phyloP scores from a whole-genome alignment of 2,329 filamentous ascomycete genomes.

The Sporothrix variecibatus region DNA sequence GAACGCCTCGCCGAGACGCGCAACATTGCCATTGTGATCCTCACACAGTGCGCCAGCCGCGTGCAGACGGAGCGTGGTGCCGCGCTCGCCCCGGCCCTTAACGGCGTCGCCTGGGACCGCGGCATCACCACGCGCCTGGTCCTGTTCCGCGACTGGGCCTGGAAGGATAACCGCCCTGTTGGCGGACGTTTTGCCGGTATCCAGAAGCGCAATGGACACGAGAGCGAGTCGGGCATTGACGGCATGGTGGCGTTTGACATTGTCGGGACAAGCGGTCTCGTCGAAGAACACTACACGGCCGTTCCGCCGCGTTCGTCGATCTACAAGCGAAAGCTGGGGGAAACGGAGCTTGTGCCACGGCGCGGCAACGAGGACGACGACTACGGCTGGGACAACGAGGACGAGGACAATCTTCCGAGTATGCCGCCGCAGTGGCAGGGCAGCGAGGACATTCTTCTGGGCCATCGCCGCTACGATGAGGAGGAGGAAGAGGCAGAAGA shows the following conservation, averaged over 20 bases:
- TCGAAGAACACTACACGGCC: conserved; percentile 47
- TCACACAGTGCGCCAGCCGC: conserved; percentile 81
- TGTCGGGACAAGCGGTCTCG: conserved; percentile 44
- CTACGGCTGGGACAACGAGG: conserved; percentile 68
- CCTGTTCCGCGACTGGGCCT: conserved; percentile 76
- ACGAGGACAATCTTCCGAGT: conserved; percentile 62
- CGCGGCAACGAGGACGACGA: conserved; percentile 63
- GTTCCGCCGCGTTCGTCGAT: conserved; percentile 38
- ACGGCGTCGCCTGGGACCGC: conserved; percentile 77
- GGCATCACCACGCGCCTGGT: conserved; percentile 72
- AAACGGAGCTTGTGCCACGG: conserved; percentile 62
- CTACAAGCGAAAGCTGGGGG: conserved; percentile 65
- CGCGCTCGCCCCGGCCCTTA: conserved; percentile 72
- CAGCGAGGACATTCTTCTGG: conserved; percentile 63
- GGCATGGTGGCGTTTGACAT: conserved; percentile 54
- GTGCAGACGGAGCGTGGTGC: conserved; percentile 68
- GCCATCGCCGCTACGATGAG: conserved; percentile 32
- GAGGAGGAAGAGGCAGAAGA: conserved; percentile 28
- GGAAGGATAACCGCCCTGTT: conserved; percentile 48
- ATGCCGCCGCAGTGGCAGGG: conserved; percentile 69
- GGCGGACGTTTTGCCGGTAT: conserved; percentile 63
- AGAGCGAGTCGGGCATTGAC: conserved; percentile 44
- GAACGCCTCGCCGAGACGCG: conserved; percentile 73
- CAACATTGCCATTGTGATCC: conserved; percentile 71
- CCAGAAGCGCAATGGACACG: conserved; percentile 63